These are phyloP conservation scores for Stephanodiscus triporus DNA, from an alignment of 108 stramenopile species.

Conservation along the genomic window DNA sequence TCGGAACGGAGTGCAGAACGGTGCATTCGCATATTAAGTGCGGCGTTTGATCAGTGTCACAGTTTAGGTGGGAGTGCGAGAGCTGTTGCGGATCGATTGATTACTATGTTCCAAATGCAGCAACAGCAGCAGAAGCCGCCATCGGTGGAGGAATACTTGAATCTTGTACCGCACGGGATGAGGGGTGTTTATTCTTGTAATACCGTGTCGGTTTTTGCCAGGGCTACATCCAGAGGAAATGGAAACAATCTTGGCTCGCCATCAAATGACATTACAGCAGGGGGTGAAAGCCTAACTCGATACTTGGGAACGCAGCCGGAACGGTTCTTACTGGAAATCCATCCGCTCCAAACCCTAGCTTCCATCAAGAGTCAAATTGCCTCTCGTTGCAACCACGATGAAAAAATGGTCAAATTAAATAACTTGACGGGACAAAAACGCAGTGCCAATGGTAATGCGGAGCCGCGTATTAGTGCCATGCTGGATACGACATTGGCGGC, in stretches of 20 bases:
- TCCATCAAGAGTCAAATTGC: conserved; percentile 76
- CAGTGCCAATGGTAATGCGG: conserved; percentile 15
- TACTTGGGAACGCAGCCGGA: conserved; percentile 26
- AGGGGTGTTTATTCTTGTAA: conserved; percentile 75
- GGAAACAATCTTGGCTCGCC: conserved; percentile 16
- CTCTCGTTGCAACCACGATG: conserved; percentile 54
- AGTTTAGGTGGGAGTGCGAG: conserved; percentile 57
- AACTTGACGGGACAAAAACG: conserved; percentile 52
- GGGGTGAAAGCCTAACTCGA: conserved; percentile 12
- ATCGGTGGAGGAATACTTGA: conserved; percentile 42
- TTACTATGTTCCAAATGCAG: conserved; percentile 7
- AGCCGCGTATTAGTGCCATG: conserved; percentile 51
- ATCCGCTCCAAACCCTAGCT: conserved; percentile 83
- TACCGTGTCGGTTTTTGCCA: conserved; percentile 64
- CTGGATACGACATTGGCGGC: conserved; percentile 70
- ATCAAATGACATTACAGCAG: neutral
- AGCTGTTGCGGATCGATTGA: conserved; percentile 59
- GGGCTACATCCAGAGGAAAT: conserved; percentile 25
- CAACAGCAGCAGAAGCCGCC: conserved; percentile 16
- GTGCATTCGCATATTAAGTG: conserved; percentile 83
- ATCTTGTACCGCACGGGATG: conserved; percentile 74
- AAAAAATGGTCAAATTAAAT: conserved; percentile 61
- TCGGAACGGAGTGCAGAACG: conserved; percentile 76
- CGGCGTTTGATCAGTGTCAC: conserved; percentile 67
- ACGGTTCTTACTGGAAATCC: conserved; percentile 76